Percentiles rank a stretch among this genome's conserved stretches.
These are phyloP conservation scores for Boletus sp. DNA, from an alignment of 1,284 basidiomycete genomes.

Conservation along the genomic window DNA sequence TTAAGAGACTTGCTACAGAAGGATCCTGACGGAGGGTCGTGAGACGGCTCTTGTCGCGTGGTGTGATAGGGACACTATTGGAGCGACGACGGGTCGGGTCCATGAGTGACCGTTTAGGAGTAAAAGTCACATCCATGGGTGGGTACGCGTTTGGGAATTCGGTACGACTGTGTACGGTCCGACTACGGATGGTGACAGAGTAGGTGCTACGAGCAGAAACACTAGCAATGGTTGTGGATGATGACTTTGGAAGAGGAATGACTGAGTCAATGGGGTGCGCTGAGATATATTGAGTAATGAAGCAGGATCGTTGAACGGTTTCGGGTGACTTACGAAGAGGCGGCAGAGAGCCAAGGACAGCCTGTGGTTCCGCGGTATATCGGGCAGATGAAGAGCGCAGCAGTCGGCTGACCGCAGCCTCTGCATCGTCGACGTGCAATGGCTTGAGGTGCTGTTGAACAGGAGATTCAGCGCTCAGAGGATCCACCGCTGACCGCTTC, in stretches of 20 bases:
- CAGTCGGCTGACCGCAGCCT: constrained; percentile 63
- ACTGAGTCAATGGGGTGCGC: constrained; percentile 70
- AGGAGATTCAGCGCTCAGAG: constrained; percentile 10
- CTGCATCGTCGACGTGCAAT: constrained; percentile 47
- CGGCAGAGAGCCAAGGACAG: constrained; percentile 59
- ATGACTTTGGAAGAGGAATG: constrained; percentile 50
- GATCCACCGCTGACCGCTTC: constrained; percentile 34
- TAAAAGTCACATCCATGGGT: constrained; percentile 34
- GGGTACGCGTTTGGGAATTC: constrained; percentile 68
- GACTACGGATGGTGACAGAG: constrained; percentile 67
- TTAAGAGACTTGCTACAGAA: constrained; percentile 71
- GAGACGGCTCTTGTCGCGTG: constrained; percentile 57
- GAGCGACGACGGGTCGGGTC: constrained; percentile 36
- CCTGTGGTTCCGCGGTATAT: constrained; percentile 56
- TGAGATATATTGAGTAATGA: constrained; percentile 30
- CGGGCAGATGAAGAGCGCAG: constrained; percentile 73
- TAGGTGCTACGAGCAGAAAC: constrained; percentile 62
- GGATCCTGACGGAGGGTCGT: constrained; percentile 70
- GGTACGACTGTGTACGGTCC: constrained; percentile 61
- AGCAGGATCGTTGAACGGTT: not conserved
- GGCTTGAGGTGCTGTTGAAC: constrained; percentile 22
- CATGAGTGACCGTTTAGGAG: constrained; percentile 32
- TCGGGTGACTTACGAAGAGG: constrained; percentile 62
- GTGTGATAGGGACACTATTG: constrained; percentile 40
- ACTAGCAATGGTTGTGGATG: constrained; percentile 53